Evolutionary conservation across 345 rosid species (phyloP).

Genomic region (Rhizophora mangle): DNA sequence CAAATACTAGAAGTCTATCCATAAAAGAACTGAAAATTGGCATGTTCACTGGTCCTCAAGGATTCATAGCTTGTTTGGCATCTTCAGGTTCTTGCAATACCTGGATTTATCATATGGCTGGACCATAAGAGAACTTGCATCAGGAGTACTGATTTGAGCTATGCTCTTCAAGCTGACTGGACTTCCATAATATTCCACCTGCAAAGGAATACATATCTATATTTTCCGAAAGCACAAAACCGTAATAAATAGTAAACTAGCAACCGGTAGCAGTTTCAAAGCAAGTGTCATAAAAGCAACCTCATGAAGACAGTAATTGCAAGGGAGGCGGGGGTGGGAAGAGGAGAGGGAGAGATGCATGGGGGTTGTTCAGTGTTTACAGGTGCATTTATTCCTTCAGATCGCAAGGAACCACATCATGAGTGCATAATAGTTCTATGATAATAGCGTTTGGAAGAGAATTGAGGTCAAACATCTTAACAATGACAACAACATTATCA

Average conservation of each 20-base stretch:
- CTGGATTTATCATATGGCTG: slow-evolving; percentile 96
- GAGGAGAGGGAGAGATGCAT: no score
- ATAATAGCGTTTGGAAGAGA: no score
- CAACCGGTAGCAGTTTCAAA: not conserved
- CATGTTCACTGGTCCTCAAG: not conserved
- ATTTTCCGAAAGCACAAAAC: not conserved
- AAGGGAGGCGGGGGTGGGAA: no score
- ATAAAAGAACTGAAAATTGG: not conserved
- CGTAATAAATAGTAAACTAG: not conserved
- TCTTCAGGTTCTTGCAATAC: slow-evolving; percentile 28
- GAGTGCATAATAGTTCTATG: no score
- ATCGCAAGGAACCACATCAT: no score
- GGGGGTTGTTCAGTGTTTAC: no score
- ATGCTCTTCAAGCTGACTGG: slow-evolving; percentile 86
- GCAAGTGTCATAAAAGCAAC: not conserved
- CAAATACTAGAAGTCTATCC: not conserved
- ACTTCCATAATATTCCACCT: slow-evolving; percentile 96
- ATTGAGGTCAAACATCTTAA: no score
- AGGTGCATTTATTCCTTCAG: no score
- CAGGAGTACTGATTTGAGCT: slow-evolving; percentile 92
- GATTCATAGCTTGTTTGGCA: slow-evolving; percentile 2
- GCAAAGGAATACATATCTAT: slow-evolving; percentile 12
- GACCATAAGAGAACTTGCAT: slow-evolving; percentile 81
- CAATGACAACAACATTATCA: no score
- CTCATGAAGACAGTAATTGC: not conserved